These are phyloP conservation scores for Camellia lanceoleosa DNA, from an alignment of 148 eudicot species.

Conservation along the genomic window DNA sequence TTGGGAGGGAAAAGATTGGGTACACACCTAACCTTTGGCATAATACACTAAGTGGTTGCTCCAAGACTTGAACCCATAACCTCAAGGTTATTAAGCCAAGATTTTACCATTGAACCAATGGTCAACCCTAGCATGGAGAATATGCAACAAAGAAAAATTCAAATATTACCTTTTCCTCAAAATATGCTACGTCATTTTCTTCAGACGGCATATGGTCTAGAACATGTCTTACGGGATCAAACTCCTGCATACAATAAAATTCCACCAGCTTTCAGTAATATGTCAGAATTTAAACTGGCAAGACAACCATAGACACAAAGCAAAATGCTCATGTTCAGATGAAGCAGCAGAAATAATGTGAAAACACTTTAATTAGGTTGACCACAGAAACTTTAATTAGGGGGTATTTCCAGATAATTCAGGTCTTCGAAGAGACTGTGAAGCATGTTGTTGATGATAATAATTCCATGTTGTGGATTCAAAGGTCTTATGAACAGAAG, in stretches of 20 bases:
- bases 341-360: background rate
- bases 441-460: background rate
- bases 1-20: too few species aligned
- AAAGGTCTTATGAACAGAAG: too few species aligned
- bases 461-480: too few species aligned
- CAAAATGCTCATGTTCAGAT: background rate
- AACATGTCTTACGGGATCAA: conserved; percentile 76
- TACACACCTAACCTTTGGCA: too few species aligned
- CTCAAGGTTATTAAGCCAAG: too few species aligned
- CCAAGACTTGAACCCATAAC: too few species aligned
- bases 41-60: too few species aligned
- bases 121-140: background rate
- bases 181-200: conserved; percentile 67
- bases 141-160: background rate
- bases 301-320: background rate
- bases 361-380: background rate
- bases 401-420: too few species aligned
- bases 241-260: conserved; percentile 44
- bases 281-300: background rate
- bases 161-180: conserved; percentile 66
- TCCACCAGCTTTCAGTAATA: conserved; percentile 15
- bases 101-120: too few species aligned
- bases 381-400: background rate
- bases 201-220: conserved; percentile 66
- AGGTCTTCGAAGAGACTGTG: background rate